Percentiles rank a stretch among this genome's conserved stretches.
phyloP scores from a whole-genome alignment of 176 grass and related monocot species.

The Paspalum notatum region DNA sequence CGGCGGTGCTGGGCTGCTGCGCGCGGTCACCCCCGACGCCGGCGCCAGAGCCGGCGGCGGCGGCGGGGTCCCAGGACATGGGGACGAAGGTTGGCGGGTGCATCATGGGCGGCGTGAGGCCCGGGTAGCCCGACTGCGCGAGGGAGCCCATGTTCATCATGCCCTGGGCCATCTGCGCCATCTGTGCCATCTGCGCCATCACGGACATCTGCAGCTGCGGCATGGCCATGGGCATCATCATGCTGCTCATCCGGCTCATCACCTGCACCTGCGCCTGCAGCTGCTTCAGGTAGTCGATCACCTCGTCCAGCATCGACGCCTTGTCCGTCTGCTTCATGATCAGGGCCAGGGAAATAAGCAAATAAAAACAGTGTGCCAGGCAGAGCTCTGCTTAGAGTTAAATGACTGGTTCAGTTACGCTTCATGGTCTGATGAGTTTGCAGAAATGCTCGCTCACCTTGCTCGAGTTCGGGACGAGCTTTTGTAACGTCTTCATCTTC shows the following conservation, averaged over 20 bases:
- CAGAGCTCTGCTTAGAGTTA: neutral
- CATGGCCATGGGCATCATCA: conserved; percentile 94
- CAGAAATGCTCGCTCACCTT: conserved; percentile 58
- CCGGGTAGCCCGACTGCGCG: conserved; percentile 41
- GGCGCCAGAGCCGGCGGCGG: neutral
- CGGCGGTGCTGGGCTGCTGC: conserved; percentile 19
- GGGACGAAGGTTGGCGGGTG: conserved; percentile 51
- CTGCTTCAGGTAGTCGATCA: conserved; percentile 95
- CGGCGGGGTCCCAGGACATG: conserved; percentile 34
- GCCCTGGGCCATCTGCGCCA: conserved; percentile 70
- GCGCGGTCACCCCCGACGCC: conserved; percentile 26
- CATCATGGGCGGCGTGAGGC: conserved; percentile 52
- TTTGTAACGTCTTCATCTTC: conserved; percentile 91
- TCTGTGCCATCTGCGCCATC: conserved; percentile 82
- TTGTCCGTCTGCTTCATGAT: conserved; percentile 68
- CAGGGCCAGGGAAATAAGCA: neutral
- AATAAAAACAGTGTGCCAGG: neutral
- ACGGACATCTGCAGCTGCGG: conserved; percentile 73
- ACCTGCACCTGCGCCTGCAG: conserved; percentile 78
- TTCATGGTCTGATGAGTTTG: neutral
- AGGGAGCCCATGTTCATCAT: conserved; percentile 67
- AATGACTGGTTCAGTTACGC: neutral
- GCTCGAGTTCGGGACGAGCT: conserved; percentile 91
- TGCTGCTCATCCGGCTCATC: conserved; percentile 81
- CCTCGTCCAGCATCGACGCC: conserved; percentile 98